phyloP scores from a whole-genome alignment of 2,329 filamentous ascomycete species.

The Tolypocladium nubicola region DNA sequence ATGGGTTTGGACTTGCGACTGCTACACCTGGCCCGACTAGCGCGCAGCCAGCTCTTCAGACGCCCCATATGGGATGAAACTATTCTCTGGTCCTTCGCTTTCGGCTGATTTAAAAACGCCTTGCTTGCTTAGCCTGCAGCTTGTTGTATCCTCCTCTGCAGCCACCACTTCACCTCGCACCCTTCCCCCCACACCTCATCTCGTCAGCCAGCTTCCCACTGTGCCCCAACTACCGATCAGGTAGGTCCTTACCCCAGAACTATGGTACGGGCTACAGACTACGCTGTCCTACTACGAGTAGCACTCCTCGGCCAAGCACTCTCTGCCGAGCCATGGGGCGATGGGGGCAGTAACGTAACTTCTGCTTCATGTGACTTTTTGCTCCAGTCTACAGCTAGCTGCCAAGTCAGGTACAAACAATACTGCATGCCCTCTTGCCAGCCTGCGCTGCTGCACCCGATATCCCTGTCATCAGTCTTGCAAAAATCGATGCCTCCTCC shows the following conservation, averaged over 20 bases:
- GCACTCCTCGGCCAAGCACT: background rate
- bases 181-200: background rate
- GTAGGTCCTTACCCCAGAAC: background rate
- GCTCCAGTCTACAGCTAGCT: conserved; percentile 5
- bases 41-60: too few species aligned
- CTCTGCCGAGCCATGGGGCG: background rate
- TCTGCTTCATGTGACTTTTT: conserved; percentile 4
- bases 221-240: background rate
- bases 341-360: background rate
- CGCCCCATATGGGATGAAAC: too few species aligned
- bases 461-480: conserved; percentile 1
- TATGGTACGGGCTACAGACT: too few species aligned
- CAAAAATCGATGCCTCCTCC: background rate
- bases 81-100: too few species aligned
- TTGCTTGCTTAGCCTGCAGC: background rate
- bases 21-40: too few species aligned
- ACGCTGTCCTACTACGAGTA: too few species aligned
- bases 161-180: too few species aligned
- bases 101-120: background rate
- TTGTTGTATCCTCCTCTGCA: background rate
- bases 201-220: background rate
- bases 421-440: background rate
- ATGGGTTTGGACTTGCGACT: too few species aligned
- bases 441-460: background rate
- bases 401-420: conserved; percentile 1